Percentiles rank a stretch among this genome's conserved stretches.
Conservation (phyloP, 257 asterid species). For the Nicotiana paniculata region DNA sequence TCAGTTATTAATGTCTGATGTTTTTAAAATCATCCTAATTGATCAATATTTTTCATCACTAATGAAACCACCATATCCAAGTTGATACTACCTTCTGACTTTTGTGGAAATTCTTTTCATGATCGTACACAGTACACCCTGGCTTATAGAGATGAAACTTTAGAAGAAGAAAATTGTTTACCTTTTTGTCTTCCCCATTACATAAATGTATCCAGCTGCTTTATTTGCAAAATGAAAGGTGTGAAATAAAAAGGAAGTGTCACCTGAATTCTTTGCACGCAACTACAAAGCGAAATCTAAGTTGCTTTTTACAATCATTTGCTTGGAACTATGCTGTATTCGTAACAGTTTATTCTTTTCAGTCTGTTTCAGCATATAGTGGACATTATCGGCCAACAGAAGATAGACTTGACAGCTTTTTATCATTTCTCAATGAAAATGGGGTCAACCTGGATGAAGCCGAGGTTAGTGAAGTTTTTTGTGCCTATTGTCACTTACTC, state of each 20-base stretch:
- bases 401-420: constrained; percentile 56
- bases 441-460: constrained; percentile 63
- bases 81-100: background rate
- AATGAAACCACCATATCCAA: background rate
- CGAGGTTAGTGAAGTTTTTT: constrained; percentile 42
- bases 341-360: constrained; percentile 9
- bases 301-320: background rate
- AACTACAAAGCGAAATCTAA: background rate
- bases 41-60: background rate
- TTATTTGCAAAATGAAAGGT: background rate
- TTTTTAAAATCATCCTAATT: background rate
- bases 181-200: background rate
- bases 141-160: background rate
- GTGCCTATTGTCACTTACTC: background rate
- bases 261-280: background rate
- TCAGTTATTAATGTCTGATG: background rate
- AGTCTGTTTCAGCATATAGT: constrained; percentile 90
- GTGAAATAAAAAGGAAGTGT: background rate
- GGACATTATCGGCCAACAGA: constrained; percentile 97
- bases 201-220: background rate
- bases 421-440: constrained; percentile 58
- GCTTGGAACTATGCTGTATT: background rate
- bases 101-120: background rate
- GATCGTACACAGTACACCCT: background rate
- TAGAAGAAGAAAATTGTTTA: background rate